Base-by-base conservation (phyloP, 768 basidiomycete species). In the Leccinum boreale region DNA sequence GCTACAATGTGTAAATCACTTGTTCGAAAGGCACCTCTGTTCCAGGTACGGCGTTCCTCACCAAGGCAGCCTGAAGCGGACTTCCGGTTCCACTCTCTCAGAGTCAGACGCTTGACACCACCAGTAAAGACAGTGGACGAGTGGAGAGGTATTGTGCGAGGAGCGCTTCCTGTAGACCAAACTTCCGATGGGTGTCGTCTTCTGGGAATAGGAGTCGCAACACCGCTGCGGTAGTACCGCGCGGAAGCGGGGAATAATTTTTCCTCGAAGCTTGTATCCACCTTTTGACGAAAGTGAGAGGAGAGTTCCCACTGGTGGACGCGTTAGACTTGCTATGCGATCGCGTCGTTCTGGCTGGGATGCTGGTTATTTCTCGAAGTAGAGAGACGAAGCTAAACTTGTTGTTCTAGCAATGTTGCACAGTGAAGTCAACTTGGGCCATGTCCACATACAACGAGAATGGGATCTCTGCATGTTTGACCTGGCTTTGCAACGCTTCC, bases 141-240 rank as follows among this genome's bases (percentile, higher is more conserved):
- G 49, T 79, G 1, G 78, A 76, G 0, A 95, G 75, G 28, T 78
- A 70, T 11, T 73, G 67, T 1, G 80, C 78, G 19, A 95, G 77
- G 33, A 73, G 78, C 14, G 75, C 73, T 74, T 94, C 92, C 67
- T 89, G 83, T 66, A 94, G 76, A 33, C 84, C 83, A 63, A 87
- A 95, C 69, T 84, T 84, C 23, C 94, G 78, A 15, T 80, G 71
- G 1, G 75, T 64, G 58, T 94, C 91, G 57, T 92, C 85, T 59
- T 94, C 86, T 0, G 94, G 93, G 66, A 94, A 95, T n/a, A 96
- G 74, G 4, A 94, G 71, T 7, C 85, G 81, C 64, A 95, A 86
- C 29, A 92, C 72, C 5, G 80, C 78, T 14, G 78, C 75, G 9
- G 85, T 83, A 0, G 84, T 85, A 4, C 81, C 78, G 0, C 68